phyloP scores from a whole-genome alignment of 2,329 filamentous ascomycete genomes.

The Metarhizium album region DNA sequence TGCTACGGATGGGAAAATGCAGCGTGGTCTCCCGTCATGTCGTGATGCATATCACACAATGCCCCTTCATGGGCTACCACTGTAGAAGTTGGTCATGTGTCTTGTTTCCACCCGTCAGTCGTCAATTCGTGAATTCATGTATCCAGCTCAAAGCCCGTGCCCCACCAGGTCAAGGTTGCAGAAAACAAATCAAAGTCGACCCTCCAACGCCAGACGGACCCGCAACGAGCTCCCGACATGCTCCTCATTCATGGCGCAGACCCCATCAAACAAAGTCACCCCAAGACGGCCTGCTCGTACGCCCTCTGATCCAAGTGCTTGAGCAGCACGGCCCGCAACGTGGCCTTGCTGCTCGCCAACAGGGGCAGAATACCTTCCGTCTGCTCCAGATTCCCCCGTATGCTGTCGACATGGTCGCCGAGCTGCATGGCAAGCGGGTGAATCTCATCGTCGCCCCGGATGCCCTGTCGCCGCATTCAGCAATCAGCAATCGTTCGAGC shows the following conservation, averaged over 20 bases:
- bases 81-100: background rate
- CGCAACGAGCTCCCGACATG: too few relatives aligned
- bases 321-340: slow-evolving; percentile 37
- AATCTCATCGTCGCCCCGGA: slow-evolving; percentile 28
- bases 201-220: background rate
- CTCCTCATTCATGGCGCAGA: too few relatives aligned
- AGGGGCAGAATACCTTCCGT: slow-evolving; percentile 40
- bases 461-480: background rate
- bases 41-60: background rate
- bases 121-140: background rate
- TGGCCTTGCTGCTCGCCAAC: slow-evolving; percentile 35
- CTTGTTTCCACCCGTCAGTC: background rate
- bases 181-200: background rate
- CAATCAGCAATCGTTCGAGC: background rate
- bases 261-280: slow-evolving; percentile 9
- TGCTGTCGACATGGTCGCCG: slow-evolving; percentile 44
- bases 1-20: background rate
- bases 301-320: slow-evolving; percentile 31
- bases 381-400: slow-evolving; percentile 42
- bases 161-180: background rate
- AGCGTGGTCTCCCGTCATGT: background rate
- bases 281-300: slow-evolving; percentile 39
- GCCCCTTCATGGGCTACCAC: background rate
- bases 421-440: slow-evolving; percentile 36
- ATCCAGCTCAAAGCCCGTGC: background rate